Conservation (phyloP, 441 rosid genomes). For the Manihot esculenta region DNA sequence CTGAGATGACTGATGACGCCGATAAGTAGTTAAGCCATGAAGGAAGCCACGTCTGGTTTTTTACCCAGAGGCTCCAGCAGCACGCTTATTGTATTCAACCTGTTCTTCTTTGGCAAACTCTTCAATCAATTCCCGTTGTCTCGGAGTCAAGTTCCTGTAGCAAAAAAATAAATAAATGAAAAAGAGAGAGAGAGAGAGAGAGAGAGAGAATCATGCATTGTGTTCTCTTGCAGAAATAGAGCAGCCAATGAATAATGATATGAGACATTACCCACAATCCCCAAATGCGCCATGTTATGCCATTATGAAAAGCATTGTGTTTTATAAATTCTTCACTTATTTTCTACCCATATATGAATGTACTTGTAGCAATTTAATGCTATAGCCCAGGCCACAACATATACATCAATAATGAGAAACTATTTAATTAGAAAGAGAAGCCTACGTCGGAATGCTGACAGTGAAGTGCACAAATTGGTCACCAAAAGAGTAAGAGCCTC, state of each 20-base stretch:
- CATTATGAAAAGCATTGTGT: neutral
- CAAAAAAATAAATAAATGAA: neutral
- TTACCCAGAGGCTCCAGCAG: slow-evolving; percentile 84
- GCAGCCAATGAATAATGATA: neutral
- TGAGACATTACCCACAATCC: neutral
- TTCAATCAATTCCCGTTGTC: slow-evolving; percentile 91
- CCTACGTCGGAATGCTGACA: slow-evolving; percentile 82
- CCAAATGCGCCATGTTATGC: neutral
- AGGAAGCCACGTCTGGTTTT: neutral
- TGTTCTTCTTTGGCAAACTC: slow-evolving; percentile 92
- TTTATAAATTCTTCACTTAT: neutral
- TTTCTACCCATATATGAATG: neutral
- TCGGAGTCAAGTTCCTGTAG: slow-evolving; percentile 72
- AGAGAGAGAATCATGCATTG: too few species aligned
- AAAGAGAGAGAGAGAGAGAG: too few species aligned
- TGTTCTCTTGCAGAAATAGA: neutral
- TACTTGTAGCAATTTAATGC: neutral
- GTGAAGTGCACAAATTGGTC: slow-evolving; percentile 91
- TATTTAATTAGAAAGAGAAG: neutral
- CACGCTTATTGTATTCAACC: slow-evolving; percentile 65
- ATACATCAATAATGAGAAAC: neutral
- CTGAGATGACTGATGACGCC: neutral
- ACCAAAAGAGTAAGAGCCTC: slow-evolving; percentile 64
- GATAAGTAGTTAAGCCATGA: too few species aligned
- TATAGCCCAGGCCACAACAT: neutral